Evolutionary conservation across 805 yeast species (phyloP).

Genomic region (Cephaloascus fragrans): DNA sequence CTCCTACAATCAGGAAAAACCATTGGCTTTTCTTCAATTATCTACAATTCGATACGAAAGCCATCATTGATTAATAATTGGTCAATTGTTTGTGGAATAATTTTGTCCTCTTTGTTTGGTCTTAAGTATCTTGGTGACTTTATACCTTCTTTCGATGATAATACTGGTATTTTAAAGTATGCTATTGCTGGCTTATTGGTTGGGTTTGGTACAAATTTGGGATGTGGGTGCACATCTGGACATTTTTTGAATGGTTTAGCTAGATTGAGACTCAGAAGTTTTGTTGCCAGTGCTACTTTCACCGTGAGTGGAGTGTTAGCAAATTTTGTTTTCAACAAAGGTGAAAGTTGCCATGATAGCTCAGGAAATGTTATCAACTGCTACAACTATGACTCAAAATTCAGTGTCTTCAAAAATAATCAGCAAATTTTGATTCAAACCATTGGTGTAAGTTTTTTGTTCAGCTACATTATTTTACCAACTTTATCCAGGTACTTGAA

Average conservation of each 20-base stretch:
- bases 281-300: constrained; percentile 34
- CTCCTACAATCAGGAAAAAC: constrained; percentile 26
- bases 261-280: constrained; percentile 30
- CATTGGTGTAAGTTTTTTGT: neutral
- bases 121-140: constrained; percentile 15
- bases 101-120: constrained; percentile 15
- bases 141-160: constrained; percentile 7
- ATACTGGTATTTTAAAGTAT: neutral
- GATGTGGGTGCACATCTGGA: constrained; percentile 46
- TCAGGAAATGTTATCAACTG: neutral
- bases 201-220: constrained; percentile 38
- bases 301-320: constrained; percentile 19
- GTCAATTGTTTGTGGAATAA: constrained; percentile 25
- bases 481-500: neutral
- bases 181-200: constrained; percentile 27
- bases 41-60: constrained; percentile 17
- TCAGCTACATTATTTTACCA: neutral
- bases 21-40: constrained; percentile 36
- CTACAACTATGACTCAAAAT: neutral
- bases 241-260: constrained; percentile 45
- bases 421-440: neutral
- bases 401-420: neutral
- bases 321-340: constrained; percentile 1
- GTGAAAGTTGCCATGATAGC: neutral
- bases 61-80: constrained; percentile 12